phyloP scores from a whole-genome alignment of 257 asterid genomes.

The Nicotiana tabacum region DNA sequence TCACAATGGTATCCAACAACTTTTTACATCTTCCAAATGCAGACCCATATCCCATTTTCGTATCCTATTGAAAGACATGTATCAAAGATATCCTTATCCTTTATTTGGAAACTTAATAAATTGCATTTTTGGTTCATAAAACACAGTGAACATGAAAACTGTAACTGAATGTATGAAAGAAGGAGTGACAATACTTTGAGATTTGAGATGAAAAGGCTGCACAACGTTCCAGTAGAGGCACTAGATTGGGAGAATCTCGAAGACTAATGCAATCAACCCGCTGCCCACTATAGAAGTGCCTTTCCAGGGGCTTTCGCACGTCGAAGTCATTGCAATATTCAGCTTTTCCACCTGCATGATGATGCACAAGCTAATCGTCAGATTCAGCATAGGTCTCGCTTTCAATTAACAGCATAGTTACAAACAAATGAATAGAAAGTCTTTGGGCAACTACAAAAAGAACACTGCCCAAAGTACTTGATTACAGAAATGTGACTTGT shows the following conservation, averaged over 20 bases:
- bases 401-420: neutral
- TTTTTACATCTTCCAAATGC: neutral
- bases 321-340: constrained; percentile 83
- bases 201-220: constrained; percentile 67
- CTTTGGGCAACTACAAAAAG: neutral
- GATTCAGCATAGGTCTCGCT: neutral
- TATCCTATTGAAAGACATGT: neutral
- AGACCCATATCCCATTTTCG: neutral
- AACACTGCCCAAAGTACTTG: neutral
- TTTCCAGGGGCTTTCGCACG: constrained; percentile 84
- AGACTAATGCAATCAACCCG: constrained; percentile 70
- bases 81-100: neutral
- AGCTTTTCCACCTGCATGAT: constrained; percentile 65
- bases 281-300: constrained; percentile 62
- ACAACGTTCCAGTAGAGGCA: constrained; percentile 53
- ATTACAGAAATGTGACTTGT: neutral
- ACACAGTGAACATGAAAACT: neutral
- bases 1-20: neutral
- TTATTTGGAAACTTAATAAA: neutral
- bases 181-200: constrained; percentile 43
- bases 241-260: constrained; percentile 56
- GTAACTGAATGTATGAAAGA: neutral
- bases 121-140: neutral
- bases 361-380: constrained; percentile 8
- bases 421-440: neutral